A percentile compares a stretch with the other conserved stretches of the same genome.
phyloP scores from a whole-genome alignment of 1,284 basidiomycete genomes.

The Flammula alnicola region DNA sequence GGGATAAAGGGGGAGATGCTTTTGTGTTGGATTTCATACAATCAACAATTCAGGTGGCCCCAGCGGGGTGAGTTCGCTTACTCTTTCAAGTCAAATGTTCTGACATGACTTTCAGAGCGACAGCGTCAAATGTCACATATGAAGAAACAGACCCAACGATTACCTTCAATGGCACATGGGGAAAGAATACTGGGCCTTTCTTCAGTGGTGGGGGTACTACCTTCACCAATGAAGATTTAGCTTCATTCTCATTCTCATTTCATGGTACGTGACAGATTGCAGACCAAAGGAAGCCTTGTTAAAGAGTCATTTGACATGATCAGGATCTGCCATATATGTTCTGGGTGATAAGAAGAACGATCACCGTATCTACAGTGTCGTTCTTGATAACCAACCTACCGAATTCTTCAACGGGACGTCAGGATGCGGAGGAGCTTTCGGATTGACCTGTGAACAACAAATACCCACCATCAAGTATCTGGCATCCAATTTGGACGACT shows the following conservation, averaged over 20 bases:
- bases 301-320: no score
- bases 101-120: constrained; percentile 31
- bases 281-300: no score
- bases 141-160: constrained; percentile 42
- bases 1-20: constrained; percentile 37
- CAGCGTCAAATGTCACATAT: constrained; percentile 40
- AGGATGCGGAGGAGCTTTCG: constrained; percentile 47
- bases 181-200: constrained; percentile 41
- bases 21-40: constrained; percentile 44
- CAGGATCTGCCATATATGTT: constrained; percentile 47
- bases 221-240: constrained; percentile 43
- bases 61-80: constrained; percentile 33
- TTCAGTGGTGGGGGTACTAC: constrained; percentile 49
- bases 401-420: constrained; percentile 41
- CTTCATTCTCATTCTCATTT: constrained; percentile 42
- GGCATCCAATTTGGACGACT: constrained; percentile 42
- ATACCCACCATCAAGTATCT: constrained; percentile 44
- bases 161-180: constrained; percentile 43
- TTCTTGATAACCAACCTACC: constrained; percentile 36
- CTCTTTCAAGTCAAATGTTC: not conserved
- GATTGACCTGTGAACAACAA: constrained; percentile 46
- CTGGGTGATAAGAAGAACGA: constrained; percentile 52
- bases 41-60: constrained; percentile 42
- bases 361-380: constrained; percentile 43
- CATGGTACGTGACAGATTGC: no score